Evolutionary conservation across 2,329 filamentous ascomycete genomes (phyloP).

Genomic region (Incumbomyces lentus): DNA sequence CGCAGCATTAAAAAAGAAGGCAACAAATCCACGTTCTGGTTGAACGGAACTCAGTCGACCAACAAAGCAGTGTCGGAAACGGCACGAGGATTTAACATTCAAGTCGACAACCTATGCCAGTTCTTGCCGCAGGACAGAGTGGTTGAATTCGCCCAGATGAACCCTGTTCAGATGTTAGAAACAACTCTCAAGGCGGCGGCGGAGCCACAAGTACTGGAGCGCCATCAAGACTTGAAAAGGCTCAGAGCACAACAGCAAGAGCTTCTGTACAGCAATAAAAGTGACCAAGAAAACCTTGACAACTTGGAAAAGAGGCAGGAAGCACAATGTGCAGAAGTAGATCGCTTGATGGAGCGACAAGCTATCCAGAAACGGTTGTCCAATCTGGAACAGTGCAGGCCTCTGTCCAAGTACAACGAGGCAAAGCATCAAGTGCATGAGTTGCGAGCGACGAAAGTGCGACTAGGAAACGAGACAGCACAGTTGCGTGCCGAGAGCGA

Average conservation of each 20-base stretch:
- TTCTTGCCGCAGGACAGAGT: constrained; percentile 95
- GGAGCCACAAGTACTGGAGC: constrained; percentile 64
- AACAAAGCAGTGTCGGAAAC: constrained; percentile 58
- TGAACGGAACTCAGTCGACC: constrained; percentile 55
- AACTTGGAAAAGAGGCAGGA: constrained; percentile 63
- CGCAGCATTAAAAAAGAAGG: constrained; percentile 72
- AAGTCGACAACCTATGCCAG: constrained; percentile 95
- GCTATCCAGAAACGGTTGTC: constrained; percentile 54
- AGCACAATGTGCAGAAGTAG: constrained; percentile 68
- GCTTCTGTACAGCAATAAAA: constrained; percentile 47
- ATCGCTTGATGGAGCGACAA: constrained; percentile 66
- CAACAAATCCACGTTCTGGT: constrained; percentile 66
- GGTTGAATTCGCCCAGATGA: constrained; percentile 79
- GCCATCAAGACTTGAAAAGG: constrained; percentile 64
- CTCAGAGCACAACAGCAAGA: constrained; percentile 61
- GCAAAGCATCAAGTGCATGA: constrained; percentile 39
- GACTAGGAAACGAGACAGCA: constrained; percentile 47
- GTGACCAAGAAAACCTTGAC: constrained; percentile 52
- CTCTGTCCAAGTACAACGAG: constrained; percentile 55
- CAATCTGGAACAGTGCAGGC: constrained; percentile 54
- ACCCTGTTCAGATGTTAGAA: constrained; percentile 67
- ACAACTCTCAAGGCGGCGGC: constrained; percentile 86
- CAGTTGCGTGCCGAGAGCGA: constrained; percentile 51
- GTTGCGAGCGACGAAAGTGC: constrained; percentile 46
- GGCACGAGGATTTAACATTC: constrained; percentile 63